Conservation (phyloP, 495 filamentous ascomycete genomes). For the Lophium mytilinum region DNA sequence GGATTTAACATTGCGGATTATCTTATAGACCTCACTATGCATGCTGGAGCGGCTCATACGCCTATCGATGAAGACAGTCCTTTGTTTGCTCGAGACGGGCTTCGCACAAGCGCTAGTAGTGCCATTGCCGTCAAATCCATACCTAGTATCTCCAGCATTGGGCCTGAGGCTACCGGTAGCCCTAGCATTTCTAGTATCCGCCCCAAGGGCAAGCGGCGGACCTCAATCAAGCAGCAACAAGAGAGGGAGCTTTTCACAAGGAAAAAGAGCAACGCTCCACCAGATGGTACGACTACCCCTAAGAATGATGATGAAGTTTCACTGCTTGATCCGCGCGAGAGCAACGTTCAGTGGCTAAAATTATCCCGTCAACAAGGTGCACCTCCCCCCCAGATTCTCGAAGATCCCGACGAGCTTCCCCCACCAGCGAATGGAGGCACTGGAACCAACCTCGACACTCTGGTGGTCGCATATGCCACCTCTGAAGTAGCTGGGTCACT, state of each 20-base stretch:
- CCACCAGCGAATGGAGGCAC: slow-evolving; percentile 51
- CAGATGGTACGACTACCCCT: slow-evolving; percentile 46
- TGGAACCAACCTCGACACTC: slow-evolving; percentile 71
- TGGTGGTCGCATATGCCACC: slow-evolving; percentile 63
- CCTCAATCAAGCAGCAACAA: slow-evolving; percentile 73
- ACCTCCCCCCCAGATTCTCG: slow-evolving; percentile 53
- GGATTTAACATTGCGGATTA: slow-evolving; percentile 99
- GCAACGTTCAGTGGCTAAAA: slow-evolving; percentile 56
- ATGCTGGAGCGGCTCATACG: slow-evolving; percentile 56
- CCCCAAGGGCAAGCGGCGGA: slow-evolving; percentile 57
- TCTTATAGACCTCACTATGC: slow-evolving; percentile 95
- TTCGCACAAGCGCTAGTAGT: slow-evolving; percentile 76
- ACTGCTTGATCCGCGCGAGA: slow-evolving; percentile 54
- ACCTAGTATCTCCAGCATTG: slow-evolving; percentile 64
- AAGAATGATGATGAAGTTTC: slow-evolving; percentile 61
- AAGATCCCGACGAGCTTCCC: slow-evolving; percentile 72
- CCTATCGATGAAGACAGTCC: slow-evolving; percentile 50
- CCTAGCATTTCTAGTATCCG: slow-evolving; percentile 43
- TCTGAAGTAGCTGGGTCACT: slow-evolving; percentile 75
- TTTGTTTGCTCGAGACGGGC: slow-evolving; percentile 37
- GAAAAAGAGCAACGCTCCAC: slow-evolving; percentile 54
- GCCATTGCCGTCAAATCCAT: slow-evolving; percentile 86
- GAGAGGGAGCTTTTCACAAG: slow-evolving; percentile 86
- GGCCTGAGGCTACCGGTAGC: slow-evolving; percentile 47
- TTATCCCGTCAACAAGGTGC: slow-evolving; percentile 57